phyloP scores from a whole-genome alignment of 73 alveolate genomes.

The Tetrahymena malaccensis region DNA sequence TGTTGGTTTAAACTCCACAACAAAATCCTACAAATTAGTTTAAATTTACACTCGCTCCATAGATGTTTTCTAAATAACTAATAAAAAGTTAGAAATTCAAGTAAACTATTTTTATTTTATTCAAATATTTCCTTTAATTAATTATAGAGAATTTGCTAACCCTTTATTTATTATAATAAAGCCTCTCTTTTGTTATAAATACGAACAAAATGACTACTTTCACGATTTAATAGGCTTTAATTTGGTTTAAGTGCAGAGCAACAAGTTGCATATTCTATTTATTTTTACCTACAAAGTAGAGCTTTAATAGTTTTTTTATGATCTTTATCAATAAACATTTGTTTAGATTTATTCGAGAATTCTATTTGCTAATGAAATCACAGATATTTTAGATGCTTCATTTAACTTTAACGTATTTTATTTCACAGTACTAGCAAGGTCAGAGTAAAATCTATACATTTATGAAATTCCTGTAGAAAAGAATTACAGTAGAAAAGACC shows the following conservation, averaged over 20 bases:
- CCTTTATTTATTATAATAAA: not conserved
- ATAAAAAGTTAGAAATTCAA: not conserved
- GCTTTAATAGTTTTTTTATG: not conserved
- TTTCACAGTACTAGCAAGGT: not conserved
- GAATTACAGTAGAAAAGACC: not conserved
- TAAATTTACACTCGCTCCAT: not conserved
- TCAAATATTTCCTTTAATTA: too few species aligned
- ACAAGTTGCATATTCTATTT: not conserved
- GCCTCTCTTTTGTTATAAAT: not conserved
- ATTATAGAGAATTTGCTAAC: not conserved
- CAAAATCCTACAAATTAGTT: not conserved
- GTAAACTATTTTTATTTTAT: not conserved
- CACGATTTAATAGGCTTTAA: not conserved
- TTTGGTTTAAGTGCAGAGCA: not conserved
- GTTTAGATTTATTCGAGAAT: not conserved
- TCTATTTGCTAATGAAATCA: not conserved
- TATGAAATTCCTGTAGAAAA: not conserved
- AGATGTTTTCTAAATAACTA: not conserved
- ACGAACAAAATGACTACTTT: not conserved
- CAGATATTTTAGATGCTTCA: not conserved
- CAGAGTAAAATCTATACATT: not conserved
- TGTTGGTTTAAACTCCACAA: not conserved
- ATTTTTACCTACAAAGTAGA: not conserved
- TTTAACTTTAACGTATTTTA: not conserved
- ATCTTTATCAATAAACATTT: not conserved